Percentiles rank a stretch among this genome's conserved stretches.
Evolutionary conservation across 306 rosid species (phyloP).

Genomic region (Gillenia trifoliata): DNA sequence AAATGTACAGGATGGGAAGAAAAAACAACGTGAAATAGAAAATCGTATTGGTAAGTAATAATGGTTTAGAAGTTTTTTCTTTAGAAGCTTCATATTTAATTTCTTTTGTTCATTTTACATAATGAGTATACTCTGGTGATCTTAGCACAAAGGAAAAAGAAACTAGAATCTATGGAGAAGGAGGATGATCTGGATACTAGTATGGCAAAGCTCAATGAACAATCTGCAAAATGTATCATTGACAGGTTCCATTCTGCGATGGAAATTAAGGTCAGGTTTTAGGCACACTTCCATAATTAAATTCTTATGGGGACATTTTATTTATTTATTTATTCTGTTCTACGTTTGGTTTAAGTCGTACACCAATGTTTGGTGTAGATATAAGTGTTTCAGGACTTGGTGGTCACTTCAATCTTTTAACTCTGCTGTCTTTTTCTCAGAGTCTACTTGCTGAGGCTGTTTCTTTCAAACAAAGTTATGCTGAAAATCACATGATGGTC

Average conservation of each 20-base stretch:
- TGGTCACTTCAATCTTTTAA: constrained; percentile 14
- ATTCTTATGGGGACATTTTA: constrained; percentile 4
- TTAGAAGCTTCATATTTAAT: neutral
- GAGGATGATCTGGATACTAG: constrained; percentile 51
- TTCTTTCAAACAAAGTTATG: constrained; percentile 39
- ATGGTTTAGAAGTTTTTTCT: constrained; percentile 9
- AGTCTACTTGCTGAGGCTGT: constrained; percentile 59
- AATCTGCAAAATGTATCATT: constrained; percentile 47
- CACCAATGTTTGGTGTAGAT: neutral
- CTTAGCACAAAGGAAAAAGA: constrained; percentile 59
- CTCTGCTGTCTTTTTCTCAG: constrained; percentile 36
- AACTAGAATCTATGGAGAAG: constrained; percentile 44
- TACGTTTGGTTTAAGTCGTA: neutral
- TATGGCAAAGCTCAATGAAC: constrained; percentile 60
- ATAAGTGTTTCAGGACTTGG: neutral
- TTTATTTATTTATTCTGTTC: neutral
- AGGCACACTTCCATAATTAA: constrained; percentile 6
- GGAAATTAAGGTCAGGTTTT: constrained; percentile 53
- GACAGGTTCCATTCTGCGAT: constrained; percentile 52
- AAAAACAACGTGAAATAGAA: constrained; percentile 38
- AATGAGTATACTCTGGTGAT: constrained; percentile 28
- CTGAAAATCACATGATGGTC: constrained; percentile 54
- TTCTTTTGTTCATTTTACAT: constrained; percentile 4
- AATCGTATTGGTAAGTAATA: constrained; percentile 51
- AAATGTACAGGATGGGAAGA: constrained; percentile 39